Conservation (phyloP, 1,284 basidiomycete species). For the Malassezia sp. region DNA sequence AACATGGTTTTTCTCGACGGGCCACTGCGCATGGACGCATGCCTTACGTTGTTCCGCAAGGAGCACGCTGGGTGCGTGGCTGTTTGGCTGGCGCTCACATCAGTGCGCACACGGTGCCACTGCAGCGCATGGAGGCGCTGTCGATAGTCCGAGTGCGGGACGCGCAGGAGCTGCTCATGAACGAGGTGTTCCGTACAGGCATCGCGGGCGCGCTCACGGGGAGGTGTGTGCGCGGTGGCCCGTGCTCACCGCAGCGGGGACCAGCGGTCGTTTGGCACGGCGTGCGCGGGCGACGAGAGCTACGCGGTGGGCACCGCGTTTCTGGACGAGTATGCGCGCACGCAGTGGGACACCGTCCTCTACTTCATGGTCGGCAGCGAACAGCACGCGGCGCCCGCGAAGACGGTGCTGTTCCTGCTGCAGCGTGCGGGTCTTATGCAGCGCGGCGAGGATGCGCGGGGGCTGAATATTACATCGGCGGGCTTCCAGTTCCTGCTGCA, state of each 20-base stretch:
- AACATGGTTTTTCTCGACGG: conserved; percentile 82
- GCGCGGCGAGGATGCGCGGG: conserved; percentile 4
- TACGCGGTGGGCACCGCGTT: conserved; percentile 54
- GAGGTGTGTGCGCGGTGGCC: conserved; percentile 61
- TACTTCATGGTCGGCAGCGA: conserved; percentile 98
- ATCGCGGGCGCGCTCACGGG: conserved; percentile 72
- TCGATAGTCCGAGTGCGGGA: conserved; percentile 26
- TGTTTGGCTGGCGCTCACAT: conserved; percentile 11
- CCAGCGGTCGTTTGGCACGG: conserved; percentile 81
- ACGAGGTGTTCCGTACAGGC: conserved; percentile 31
- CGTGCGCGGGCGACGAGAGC: conserved; percentile 53
- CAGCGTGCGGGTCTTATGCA: conserved; percentile 75
- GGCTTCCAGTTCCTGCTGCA: conserved; percentile 96
- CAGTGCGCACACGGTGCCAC: conserved; percentile 24
- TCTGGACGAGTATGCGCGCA: conserved; percentile 73
- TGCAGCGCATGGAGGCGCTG: conserved; percentile 15
- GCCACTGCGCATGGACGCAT: conserved; percentile 58
- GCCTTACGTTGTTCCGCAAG: conserved; percentile 67
- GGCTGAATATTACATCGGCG: conserved; percentile 68
- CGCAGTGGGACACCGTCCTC: conserved; percentile 92
- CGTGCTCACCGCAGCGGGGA: conserved; percentile 54
- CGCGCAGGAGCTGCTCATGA: conserved; percentile 51
- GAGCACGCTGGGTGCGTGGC: conserved; percentile 58
- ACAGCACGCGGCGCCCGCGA: conserved; percentile 59
- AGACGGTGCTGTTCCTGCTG: conserved; percentile 71